Evolutionary conservation across 352 stramenopile genomes (phyloP).

Genomic region (Pythium guiyangense): DNA sequence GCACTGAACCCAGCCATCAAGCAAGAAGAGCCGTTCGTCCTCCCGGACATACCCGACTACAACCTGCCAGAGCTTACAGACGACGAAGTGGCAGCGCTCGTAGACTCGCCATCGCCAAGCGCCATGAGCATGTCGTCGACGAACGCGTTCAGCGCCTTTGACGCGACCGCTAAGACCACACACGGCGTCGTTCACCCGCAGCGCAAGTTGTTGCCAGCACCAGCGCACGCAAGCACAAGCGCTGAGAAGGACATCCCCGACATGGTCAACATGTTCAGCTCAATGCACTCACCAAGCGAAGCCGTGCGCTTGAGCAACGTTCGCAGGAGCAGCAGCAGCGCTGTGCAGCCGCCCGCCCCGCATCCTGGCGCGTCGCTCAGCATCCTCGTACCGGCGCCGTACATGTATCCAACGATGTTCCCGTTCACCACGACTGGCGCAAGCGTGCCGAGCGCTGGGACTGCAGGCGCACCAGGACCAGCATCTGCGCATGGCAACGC

Average conservation of each 20-base stretch:
- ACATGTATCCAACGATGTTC: conserved; percentile 26
- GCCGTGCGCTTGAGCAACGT: background rate
- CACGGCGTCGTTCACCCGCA: background rate
- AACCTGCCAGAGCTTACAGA: conserved; percentile 36
- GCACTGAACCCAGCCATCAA: conserved; percentile 2
- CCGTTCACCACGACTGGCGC: conserved; percentile 7
- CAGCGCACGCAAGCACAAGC: background rate
- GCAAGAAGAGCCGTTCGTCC: conserved; percentile 20
- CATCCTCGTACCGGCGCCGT: conserved; percentile 32
- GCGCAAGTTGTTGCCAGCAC: background rate
- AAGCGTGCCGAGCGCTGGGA: background rate
- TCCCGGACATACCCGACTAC: conserved; percentile 27
- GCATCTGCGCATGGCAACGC: background rate
- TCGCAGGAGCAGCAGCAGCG: conserved; percentile 1
- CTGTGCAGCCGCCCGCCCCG: background rate
- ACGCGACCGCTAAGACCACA: background rate
- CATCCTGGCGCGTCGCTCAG: conserved; percentile 13
- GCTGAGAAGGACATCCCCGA: conserved; percentile 45
- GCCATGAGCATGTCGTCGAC: conserved; percentile 22
- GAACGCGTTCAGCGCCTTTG: background rate
- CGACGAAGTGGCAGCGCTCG: conserved; percentile 29
- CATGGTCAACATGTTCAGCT: conserved; percentile 66
- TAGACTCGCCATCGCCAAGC: conserved; percentile 26
- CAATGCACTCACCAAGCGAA: conserved; percentile 46
- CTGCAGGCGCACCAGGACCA: background rate